phyloP scores from a whole-genome alignment of 1,139 yeast genomes.

The Blastobotrys raffinosifermentans region DNA sequence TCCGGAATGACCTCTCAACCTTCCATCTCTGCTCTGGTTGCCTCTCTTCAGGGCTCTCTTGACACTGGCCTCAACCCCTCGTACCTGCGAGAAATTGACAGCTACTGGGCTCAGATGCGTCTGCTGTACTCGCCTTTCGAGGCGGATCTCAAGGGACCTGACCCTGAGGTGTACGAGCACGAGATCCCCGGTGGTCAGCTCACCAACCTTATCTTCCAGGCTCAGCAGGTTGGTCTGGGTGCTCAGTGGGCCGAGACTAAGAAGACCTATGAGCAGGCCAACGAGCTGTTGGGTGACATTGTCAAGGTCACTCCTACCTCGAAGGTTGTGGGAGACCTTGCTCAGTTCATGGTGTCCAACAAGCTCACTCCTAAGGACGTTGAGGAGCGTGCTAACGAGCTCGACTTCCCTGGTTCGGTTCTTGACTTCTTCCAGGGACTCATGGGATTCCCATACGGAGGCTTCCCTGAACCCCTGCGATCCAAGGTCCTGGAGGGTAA shows the following conservation, averaged over 20 bases:
- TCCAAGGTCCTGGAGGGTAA: conserved; percentile 80
- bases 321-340: conserved; percentile 97
- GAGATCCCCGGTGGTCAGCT: conserved; percentile 99
- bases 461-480: conserved; percentile 98
- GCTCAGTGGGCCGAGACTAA: conserved; percentile 94
- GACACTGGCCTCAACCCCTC: conserved; percentile 65
- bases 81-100: conserved; percentile 74
- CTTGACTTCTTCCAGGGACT: conserved; percentile 97
- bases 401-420: conserved; percentile 98
- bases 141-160: conserved; percentile 98
- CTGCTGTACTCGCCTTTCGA: conserved; percentile 93
- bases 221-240: conserved; percentile 96
- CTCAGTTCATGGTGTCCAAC: conserved; percentile 97
- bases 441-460: conserved; percentile 99
- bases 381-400: conserved; percentile 72
- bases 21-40: conserved; percentile 84
- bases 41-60: conserved; percentile 83
- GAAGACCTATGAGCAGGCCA: conserved; percentile 87
- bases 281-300: conserved; percentile 83
- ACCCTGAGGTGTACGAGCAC: conserved; percentile 96
- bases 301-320: conserved; percentile 99
- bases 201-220: conserved; percentile 96
- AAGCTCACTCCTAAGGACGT: conserved; percentile 83
- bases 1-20: conserved; percentile 99
- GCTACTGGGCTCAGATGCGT: conserved; percentile 99